A percentile compares a stretch with the other conserved stretches of the same genome.
Evolutionary conservation across 2,329 filamentous ascomycete species (phyloP).

Genomic region (Nectriaceae sp.): DNA sequence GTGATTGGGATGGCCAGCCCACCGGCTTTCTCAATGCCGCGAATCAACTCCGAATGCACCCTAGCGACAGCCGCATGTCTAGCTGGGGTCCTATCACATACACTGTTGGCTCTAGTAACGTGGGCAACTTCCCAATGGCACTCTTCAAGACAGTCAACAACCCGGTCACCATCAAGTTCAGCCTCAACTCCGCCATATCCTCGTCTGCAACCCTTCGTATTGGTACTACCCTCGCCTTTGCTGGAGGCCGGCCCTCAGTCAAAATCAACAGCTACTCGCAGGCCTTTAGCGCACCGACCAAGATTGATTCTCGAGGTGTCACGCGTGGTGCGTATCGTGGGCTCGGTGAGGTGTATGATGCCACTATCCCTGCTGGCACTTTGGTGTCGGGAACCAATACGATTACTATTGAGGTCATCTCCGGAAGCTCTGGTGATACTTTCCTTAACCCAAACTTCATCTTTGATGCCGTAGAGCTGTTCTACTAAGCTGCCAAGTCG

Average conservation of each 20-base stretch:
- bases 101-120: constrained; percentile 56
- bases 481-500: constrained; percentile 16
- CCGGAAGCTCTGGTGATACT: constrained; percentile 55
- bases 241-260: constrained; percentile 57
- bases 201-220: constrained; percentile 62
- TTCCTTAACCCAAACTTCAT: constrained; percentile 60
- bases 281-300: constrained; percentile 52
- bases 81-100: constrained; percentile 62
- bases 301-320: constrained; percentile 65
- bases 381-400: constrained; percentile 63
- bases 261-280: constrained; percentile 58
- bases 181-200: constrained; percentile 48
- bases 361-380: constrained; percentile 59
- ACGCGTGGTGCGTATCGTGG: constrained; percentile 68
- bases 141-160: constrained; percentile 62
- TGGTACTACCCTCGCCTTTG: constrained; percentile 65
- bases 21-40: constrained; percentile 67
- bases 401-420: constrained; percentile 60
- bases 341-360: constrained; percentile 64
- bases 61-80: constrained; percentile 64
- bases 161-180: constrained; percentile 62
- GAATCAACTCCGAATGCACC: constrained; percentile 69
- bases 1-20: constrained; percentile 65
- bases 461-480: constrained; percentile 31
- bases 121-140: constrained; percentile 64